Base-by-base conservation (phyloP, 2,329 filamentous ascomycete species). In the Westerdykella ornata region DNA sequence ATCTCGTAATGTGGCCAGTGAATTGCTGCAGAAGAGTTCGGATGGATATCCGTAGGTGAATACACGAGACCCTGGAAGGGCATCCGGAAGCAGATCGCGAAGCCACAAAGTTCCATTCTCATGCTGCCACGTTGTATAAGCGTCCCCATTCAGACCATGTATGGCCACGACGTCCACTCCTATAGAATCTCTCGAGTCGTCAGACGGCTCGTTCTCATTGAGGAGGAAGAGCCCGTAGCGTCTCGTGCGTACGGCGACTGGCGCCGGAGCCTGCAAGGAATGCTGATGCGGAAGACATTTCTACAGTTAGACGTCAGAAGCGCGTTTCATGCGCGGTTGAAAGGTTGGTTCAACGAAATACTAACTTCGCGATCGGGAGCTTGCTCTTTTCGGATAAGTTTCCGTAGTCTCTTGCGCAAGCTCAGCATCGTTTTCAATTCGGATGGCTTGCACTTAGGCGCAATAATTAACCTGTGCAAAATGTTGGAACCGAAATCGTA, bases 61-160 rank as follows among this genome's bases (percentile, higher is more conserved):
- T 20, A 57, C 37, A 17, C 53, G 51, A 4, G 46, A 37, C 11
- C 43, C 47, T 18, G 51, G 53, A 44, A 57, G 42, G 33, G 6
- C 35, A 26, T 28, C 34, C 14, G 65, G 65, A 17, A 71, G 51
- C 17, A 67, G 55, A 45, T 67, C 50, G 35, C 43, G 45, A n/a
- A 71, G 53, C 67, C 68, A 70, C 20, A 60, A 49, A 3, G 51
- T 53, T 5, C 46, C 47, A 34, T 57, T 49, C 16, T 53, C 39
- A 14, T 59, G 55, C n/a, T 61, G 65, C 66, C 67, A 71, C 35
- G 68, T 68, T 19, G 54, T 54, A 19, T 58, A 54, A 5, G 62
- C 57, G 42, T 70, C 48, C 12, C 67, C 67, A 46, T 66, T 66
- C 12, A 71, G 60, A 13, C 68, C 67, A 49, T 70, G 68, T 22